A percentile compares a stretch with the other conserved stretches of the same genome.
Evolutionary conservation across 139 green algal genomes (phyloP).

Genomic region (Micractinium conductrix): DNA sequence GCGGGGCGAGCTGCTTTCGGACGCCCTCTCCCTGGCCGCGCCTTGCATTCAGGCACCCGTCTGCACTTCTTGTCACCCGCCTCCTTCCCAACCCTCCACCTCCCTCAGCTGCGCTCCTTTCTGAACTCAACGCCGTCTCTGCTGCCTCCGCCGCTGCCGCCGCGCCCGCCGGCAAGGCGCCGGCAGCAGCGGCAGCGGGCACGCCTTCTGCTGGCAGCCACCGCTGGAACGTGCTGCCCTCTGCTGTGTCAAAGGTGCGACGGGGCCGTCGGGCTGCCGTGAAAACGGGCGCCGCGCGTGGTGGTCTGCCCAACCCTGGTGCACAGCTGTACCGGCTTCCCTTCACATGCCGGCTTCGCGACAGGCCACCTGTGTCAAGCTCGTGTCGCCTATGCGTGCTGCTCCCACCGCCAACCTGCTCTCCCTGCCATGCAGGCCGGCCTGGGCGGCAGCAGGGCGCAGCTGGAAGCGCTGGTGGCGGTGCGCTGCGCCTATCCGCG

Average conservation of each 20-base stretch:
- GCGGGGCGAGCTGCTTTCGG: background rate
- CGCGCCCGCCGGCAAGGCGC: background rate
- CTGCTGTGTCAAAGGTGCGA: slow-evolving; percentile 17
- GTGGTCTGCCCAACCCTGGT: no score
- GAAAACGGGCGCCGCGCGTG: no score
- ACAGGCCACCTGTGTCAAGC: no score
- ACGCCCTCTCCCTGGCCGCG: background rate
- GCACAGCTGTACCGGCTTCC: no score
- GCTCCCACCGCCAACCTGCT: background rate
- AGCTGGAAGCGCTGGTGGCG: slow-evolving; percentile 15
- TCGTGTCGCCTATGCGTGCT: no score
- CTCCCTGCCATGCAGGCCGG: background rate
- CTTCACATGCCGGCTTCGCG: no score
- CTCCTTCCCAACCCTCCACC: background rate
- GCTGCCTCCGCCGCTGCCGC: slow-evolving; percentile 11
- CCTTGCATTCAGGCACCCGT: background rate
- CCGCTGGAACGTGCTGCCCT: slow-evolving; percentile 44
- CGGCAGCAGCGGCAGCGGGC: background rate
- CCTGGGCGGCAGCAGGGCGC: background rate
- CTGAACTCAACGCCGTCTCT: slow-evolving; percentile 22
- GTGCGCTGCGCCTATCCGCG: slow-evolving; percentile 25
- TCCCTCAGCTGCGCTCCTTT: background rate
- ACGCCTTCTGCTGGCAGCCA: background rate
- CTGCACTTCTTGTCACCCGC: background rate
- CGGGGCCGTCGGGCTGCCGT: no score